Evolutionary conservation across 164 flowering plant species (phyloP).

Genomic region (Echeveria elegans): DNA sequence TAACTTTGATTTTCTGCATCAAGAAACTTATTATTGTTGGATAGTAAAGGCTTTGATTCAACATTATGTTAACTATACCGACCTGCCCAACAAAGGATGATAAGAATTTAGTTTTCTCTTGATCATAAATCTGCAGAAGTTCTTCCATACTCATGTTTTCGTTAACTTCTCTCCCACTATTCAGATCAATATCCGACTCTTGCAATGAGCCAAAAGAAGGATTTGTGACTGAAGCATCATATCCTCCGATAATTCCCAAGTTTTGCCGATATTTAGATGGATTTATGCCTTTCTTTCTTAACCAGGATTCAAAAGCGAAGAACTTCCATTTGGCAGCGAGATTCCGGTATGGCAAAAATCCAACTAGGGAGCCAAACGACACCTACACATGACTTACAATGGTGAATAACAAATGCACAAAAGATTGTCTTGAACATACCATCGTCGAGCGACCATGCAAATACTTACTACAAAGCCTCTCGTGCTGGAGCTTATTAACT

Average conservation of each 20-base stretch:
- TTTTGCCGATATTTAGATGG: conserved; percentile 59
- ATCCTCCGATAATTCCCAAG: conserved; percentile 44
- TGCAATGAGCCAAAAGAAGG: conserved; percentile 18
- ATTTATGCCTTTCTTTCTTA: conserved; percentile 71
- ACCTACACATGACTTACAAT: conserved; percentile 34
- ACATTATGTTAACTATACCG: conserved; percentile 14
- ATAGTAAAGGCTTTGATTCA: conserved; percentile 2
- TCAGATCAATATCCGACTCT: conserved; percentile 18
- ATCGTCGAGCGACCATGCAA: not conserved
- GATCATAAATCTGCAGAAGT: conserved; percentile 67
- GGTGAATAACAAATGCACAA: not conserved
- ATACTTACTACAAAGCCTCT: conserved; percentile 79
- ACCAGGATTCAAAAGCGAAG: conserved; percentile 90
- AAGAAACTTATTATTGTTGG: conserved; percentile 1
- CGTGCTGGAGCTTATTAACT: conserved; percentile 68
- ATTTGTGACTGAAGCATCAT: conserved; percentile 26
- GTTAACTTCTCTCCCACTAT: conserved; percentile 26
- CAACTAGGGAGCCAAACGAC: conserved; percentile 76
- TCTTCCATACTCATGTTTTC: conserved; percentile 63
- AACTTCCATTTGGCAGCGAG: conserved; percentile 79
- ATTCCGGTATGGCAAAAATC: conserved; percentile 81
- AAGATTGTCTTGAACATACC: conserved; percentile 1
- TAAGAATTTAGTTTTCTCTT: conserved; percentile 71
- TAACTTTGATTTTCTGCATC: conserved; percentile 65
- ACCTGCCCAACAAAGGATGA: conserved; percentile 94